Conservation (phyloP, 2,329 filamentous ascomycete species). For the Tolypocladium tropicale region DNA sequence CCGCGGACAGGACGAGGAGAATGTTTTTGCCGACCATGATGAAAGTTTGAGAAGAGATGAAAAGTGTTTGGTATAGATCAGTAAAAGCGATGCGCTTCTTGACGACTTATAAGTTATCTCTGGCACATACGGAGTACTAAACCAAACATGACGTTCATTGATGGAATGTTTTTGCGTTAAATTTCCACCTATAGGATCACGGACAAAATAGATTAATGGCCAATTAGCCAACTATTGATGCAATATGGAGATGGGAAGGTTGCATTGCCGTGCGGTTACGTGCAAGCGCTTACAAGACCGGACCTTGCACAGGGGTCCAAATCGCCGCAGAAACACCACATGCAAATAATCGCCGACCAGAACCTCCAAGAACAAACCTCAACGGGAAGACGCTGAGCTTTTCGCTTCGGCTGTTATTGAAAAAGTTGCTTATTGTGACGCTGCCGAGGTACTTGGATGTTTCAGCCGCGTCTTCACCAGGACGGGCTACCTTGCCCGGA, state of each 20-base stretch:
- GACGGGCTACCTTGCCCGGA: too few species aligned
- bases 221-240: neutral
- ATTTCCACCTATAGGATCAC: neutral
- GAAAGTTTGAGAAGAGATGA: neutral
- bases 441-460: too few species aligned
- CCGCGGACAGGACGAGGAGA: conserved; percentile 6
- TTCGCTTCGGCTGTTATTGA: too few species aligned
- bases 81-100: neutral
- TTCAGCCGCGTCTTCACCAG: too few species aligned
- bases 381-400: too few species aligned
- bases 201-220: neutral
- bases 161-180: neutral
- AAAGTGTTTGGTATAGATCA: too few species aligned
- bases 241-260: neutral
- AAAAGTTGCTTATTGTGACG: too few species aligned
- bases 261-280: neutral
- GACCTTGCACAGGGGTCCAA: too few species aligned
- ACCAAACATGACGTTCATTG: neutral
- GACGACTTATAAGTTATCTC: neutral
- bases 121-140: too few species aligned
- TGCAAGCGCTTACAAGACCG: neutral
- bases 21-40: conserved; percentile 1
- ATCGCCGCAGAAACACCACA: too few species aligned
- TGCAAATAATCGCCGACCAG: too few species aligned
- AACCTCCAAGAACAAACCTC: too few species aligned